A percentile compares a stretch with the other conserved stretches of the same genome.
Conservation (phyloP, 495 filamentous ascomycete genomes). For the Massariosphaeria phaeospora region DNA sequence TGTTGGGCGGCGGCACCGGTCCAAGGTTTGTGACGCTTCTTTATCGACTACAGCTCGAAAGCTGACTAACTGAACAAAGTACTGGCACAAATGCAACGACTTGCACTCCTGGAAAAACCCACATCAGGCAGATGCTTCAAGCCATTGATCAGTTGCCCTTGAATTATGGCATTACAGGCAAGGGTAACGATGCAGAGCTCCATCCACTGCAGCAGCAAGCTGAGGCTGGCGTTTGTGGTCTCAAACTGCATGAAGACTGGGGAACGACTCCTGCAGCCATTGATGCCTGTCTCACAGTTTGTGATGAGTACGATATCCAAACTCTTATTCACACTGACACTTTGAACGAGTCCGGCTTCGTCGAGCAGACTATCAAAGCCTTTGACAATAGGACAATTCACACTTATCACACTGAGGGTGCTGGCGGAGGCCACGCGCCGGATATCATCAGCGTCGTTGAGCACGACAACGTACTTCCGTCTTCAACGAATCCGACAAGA, state of each 20-base stretch:
- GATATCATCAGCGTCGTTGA: conserved; percentile 96
- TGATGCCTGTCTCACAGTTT: conserved; percentile 79
- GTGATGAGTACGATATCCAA: conserved; percentile 87
- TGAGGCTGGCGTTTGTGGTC: conserved; percentile 75
- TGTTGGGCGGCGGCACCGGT: conserved; percentile 92
- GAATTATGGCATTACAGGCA: conserved; percentile 91
- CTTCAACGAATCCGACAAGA: conserved; percentile 87
- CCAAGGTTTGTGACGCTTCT: conserved; percentile 52
- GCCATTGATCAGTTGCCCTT: conserved; percentile 81
- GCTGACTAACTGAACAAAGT: conserved; percentile 43
- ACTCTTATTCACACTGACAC: conserved; percentile 98
- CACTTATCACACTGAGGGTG: conserved; percentile 97
- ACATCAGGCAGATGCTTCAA: conserved; percentile 90
- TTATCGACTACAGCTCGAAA: too few species aligned
- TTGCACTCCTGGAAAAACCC: conserved; percentile 80
- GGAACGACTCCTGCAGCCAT: conserved; percentile 89
- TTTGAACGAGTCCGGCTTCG: conserved; percentile 94
- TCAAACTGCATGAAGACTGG: conserved; percentile 99
- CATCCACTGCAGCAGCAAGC: conserved; percentile 74
- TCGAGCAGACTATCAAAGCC: conserved; percentile 83
- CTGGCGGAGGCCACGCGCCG: conserved; percentile 91
- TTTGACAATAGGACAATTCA: conserved; percentile 91
- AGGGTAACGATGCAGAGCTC: conserved; percentile 83
- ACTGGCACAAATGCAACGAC: conserved; percentile 95
- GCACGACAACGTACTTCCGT: conserved; percentile 86